Percentiles rank a stretch among this genome's conserved stretches.
phyloP scores from a whole-genome alignment of 2,329 filamentous ascomycete species.

The Fusarium albosuccineum region DNA sequence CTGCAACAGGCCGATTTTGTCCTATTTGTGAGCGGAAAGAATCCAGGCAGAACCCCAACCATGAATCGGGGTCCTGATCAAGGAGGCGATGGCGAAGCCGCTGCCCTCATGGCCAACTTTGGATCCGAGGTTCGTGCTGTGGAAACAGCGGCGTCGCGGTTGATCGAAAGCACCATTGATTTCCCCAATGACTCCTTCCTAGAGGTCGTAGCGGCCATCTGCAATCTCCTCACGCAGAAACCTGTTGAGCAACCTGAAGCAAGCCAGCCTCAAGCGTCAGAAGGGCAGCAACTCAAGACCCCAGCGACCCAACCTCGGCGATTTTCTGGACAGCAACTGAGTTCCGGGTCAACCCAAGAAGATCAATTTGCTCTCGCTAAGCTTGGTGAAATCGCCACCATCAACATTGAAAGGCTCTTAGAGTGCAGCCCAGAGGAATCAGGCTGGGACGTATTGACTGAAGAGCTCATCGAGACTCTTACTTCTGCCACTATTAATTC shows the following conservation, averaged over 20 bases:
- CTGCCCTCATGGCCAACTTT: slow-evolving; percentile 73
- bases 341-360: slow-evolving; percentile 69
- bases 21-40: slow-evolving; percentile 73
- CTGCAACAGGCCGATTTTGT: slow-evolving; percentile 94
- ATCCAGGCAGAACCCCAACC: slow-evolving; percentile 64
- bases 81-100: slow-evolving; percentile 64
- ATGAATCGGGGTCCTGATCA: slow-evolving; percentile 61
- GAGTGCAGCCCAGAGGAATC: slow-evolving; percentile 74
- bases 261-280: slow-evolving; percentile 34
- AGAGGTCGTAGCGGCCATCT: slow-evolving; percentile 81
- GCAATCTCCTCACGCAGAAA: slow-evolving; percentile 72
- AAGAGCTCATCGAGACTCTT: slow-evolving; percentile 66
- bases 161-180: slow-evolving; percentile 92
- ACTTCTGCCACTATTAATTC: slow-evolving; percentile 62
- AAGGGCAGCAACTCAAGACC: slow-evolving; percentile 50
- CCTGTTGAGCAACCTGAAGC: slow-evolving; percentile 39
- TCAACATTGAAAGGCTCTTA: slow-evolving; percentile 82
- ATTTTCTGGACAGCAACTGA: slow-evolving; percentile 56
- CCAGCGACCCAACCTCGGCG: slow-evolving; percentile 59
- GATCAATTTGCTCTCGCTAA: slow-evolving; percentile 79
- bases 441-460: slow-evolving; percentile 79
- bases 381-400: slow-evolving; percentile 77
- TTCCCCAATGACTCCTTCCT: slow-evolving; percentile 88
- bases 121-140: slow-evolving; percentile 87
- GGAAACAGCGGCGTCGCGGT: slow-evolving; percentile 84